phyloP scores from a whole-genome alignment of 371 early-diverging fungal genomes.

The Vairimorpha necatrix region DNA sequence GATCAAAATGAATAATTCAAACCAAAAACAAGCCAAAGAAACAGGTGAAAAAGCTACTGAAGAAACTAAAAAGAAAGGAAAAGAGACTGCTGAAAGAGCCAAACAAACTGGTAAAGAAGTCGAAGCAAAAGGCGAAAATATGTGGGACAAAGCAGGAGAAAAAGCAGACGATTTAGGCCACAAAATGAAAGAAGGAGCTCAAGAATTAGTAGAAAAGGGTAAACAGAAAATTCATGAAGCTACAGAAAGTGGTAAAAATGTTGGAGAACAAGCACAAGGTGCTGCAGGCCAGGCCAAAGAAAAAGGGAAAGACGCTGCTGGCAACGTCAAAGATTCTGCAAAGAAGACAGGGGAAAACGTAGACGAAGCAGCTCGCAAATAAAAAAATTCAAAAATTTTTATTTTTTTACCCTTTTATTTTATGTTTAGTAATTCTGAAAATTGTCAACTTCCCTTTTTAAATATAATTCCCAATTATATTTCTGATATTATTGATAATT shows the following conservation, averaged over 20 bases:
- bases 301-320: not conserved
- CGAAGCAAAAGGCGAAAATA: not conserved
- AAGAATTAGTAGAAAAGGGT: not conserved
- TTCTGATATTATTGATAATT: not conserved
- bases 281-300: not conserved
- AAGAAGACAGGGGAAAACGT: not conserved
- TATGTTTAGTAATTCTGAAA: not conserved
- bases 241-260: not conserved
- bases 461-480: not conserved
- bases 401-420: not conserved
- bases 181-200: not conserved
- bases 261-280: not conserved
- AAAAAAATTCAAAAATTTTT: not conserved
- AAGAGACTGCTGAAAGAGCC: not conserved
- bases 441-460: not conserved
- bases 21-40: not conserved
- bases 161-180: not conserved
- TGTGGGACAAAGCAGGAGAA: not conserved
- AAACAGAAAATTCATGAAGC: not conserved
- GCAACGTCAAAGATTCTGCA: not conserved
- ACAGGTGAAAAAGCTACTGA: too few relatives aligned
- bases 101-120: not conserved
- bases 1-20: too few relatives aligned
- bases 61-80: not conserved
- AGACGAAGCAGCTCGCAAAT: not conserved